phyloP scores from a whole-genome alignment of 2,329 filamentous ascomycete genomes.

The Cladophialophora chaetospira region DNA sequence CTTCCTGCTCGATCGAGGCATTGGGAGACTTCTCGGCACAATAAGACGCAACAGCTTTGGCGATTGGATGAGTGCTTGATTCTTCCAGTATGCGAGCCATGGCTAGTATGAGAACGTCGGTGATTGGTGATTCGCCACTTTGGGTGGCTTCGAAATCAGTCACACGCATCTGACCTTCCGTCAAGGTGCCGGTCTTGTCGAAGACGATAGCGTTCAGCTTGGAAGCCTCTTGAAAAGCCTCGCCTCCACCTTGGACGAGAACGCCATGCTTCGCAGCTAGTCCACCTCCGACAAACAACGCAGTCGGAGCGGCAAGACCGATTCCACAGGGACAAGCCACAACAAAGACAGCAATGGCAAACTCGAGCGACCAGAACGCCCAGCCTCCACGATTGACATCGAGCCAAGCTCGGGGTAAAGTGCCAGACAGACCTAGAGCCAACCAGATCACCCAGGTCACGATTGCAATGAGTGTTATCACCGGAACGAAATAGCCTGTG shows the following conservation, averaged over 20 bases:
- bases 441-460: constrained; percentile 52
- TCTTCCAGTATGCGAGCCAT: constrained; percentile 57
- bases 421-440: constrained; percentile 46
- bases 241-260: constrained; percentile 78
- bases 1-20: constrained; percentile 36
- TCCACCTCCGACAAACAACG: constrained; percentile 80
- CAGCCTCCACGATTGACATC: constrained; percentile 51
- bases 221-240: constrained; percentile 83
- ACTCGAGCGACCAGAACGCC: constrained; percentile 60
- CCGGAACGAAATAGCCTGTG: constrained; percentile 53
- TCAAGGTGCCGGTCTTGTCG: constrained; percentile 86
- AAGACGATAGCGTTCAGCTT: constrained; percentile 77
- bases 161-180: constrained; percentile 62
- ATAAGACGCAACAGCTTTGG: constrained; percentile 56
- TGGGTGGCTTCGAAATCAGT: constrained; percentile 52
- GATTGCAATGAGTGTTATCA: constrained; percentile 52
- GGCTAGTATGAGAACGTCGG: constrained; percentile 45
- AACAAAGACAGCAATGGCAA: constrained; percentile 82
- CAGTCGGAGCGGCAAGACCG: constrained; percentile 81
- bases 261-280: constrained; percentile 79
- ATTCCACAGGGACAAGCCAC: constrained; percentile 84
- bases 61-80: constrained; percentile 62
- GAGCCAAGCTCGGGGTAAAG: constrained; percentile 53
- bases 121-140: constrained; percentile 19
- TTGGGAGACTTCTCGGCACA: constrained; percentile 40